Evolutionary conservation across 495 filamentous ascomycete species (phyloP).

Genomic region (Annulohypoxylon bovei): DNA sequence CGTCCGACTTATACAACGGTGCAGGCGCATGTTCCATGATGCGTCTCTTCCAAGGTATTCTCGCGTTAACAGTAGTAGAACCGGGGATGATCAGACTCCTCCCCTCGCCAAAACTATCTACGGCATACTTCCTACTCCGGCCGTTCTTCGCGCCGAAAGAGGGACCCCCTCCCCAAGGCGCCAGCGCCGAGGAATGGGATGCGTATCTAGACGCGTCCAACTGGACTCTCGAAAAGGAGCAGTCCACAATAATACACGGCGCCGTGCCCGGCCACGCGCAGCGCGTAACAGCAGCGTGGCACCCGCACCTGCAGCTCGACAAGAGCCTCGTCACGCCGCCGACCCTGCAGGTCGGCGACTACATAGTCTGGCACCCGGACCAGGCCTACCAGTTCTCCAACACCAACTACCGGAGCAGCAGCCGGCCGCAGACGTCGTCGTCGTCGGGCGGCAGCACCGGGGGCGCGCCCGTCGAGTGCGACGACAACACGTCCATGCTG

Average conservation of each 20-base stretch:
- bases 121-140: conserved; percentile 86
- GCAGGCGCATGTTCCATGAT: conserved; percentile 87
- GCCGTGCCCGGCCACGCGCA: conserved; percentile 82
- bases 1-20: conserved; percentile 86
- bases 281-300: conserved; percentile 77
- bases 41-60: conserved; percentile 89
- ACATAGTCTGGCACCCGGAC: conserved; percentile 93
- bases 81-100: conserved; percentile 88
- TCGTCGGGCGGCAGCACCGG: conserved; percentile 10
- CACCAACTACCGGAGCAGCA: conserved; percentile 52
- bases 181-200: conserved; percentile 50
- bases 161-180: conserved; percentile 49
- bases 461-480: background rate
- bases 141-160: conserved; percentile 79
- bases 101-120: conserved; percentile 80
- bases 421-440: conserved; percentile 49
- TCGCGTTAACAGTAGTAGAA: conserved; percentile 80
- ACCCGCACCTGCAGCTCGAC: conserved; percentile 81
- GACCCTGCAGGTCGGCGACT: conserved; percentile 82
- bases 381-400: conserved; percentile 61
- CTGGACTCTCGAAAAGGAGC: conserved; percentile 62
- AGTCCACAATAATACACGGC: conserved; percentile 74
- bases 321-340: conserved; percentile 83
- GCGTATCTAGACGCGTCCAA: conserved; percentile 67
- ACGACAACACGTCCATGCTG: conserved; percentile 58